A percentile compares a stretch with the other conserved stretches of the same genome.
phyloP scores from a whole-genome alignment of 2,329 filamentous ascomycete species.

The Calycina marina region DNA sequence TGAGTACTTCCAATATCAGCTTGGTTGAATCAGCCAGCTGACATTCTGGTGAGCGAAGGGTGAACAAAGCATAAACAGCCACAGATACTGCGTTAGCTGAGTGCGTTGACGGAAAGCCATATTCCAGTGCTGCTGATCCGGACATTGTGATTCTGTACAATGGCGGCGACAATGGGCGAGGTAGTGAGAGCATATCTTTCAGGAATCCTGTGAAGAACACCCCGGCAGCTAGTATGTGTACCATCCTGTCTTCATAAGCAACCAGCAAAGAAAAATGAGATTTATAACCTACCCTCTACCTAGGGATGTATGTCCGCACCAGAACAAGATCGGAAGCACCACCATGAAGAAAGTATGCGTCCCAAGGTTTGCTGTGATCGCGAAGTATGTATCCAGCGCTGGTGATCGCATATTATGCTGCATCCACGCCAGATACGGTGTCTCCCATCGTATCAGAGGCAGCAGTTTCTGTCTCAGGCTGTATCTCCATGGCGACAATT shows the following conservation, averaged over 20 bases:
- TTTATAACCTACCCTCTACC: conserved; percentile 61
- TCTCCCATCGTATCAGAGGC: conserved; percentile 86
- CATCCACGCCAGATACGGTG: conserved; percentile 77
- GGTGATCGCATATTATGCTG: conserved; percentile 71
- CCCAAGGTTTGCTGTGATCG: conserved; percentile 86
- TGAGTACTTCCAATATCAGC: conserved; percentile 47
- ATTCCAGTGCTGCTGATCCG: conserved; percentile 84
- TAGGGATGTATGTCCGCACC: conserved; percentile 77
- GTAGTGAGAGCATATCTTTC: conserved; percentile 87
- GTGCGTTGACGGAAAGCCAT: conserved; percentile 94
- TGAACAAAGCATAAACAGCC: conserved; percentile 66
- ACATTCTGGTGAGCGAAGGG: conserved; percentile 51
- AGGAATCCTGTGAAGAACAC: conserved; percentile 85
- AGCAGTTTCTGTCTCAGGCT: conserved; percentile 65
- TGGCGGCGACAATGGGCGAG: conserved; percentile 80
- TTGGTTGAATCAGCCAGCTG: conserved; percentile 43
- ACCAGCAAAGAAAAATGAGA: neutral
- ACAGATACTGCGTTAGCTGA: conserved; percentile 95
- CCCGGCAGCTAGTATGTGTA: conserved; percentile 63
- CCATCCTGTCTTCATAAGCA: conserved; percentile 32
- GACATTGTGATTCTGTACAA: conserved; percentile 95
- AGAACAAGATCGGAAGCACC: conserved; percentile 85
- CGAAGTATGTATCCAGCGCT: conserved; percentile 88
- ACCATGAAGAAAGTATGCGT: conserved; percentile 99
- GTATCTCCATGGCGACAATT: conserved; percentile 82